These are phyloP conservation scores for Iberis pinnata DNA, from an alignment of 345 rosid genomes.

Conservation along the genomic window DNA sequence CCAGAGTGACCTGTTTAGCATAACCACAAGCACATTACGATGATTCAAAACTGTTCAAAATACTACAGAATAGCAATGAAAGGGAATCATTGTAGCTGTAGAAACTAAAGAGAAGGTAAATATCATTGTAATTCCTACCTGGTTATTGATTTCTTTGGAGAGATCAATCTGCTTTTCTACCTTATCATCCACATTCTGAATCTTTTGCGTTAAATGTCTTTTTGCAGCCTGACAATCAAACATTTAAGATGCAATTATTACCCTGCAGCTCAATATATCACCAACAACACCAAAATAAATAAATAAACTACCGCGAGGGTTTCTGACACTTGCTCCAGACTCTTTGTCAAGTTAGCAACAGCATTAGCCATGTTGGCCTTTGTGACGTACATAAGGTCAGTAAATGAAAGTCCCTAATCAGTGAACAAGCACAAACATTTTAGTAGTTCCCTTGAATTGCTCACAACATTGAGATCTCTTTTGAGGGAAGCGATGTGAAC, in stretches of 20 bases:
- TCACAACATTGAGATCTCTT: not conserved
- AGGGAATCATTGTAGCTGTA: not conserved
- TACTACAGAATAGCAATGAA: slow-evolving; percentile 4
- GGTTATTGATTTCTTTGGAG: slow-evolving; percentile 55
- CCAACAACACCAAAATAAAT: not conserved
- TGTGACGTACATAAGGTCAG: slow-evolving; percentile 90
- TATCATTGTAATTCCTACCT: slow-evolving; percentile 37
- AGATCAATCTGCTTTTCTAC: slow-evolving; percentile 74
- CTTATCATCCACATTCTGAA: slow-evolving; percentile 73
- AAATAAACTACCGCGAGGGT: slow-evolving; percentile 62
- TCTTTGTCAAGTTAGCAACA: slow-evolving; percentile 73
- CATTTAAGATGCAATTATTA: not conserved
- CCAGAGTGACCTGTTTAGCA: slow-evolving; percentile 52
- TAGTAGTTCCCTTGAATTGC: not conserved
- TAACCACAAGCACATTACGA: not conserved
- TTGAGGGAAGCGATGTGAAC: not conserved
- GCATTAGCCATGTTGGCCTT: slow-evolving; percentile 70
- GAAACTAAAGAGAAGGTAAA: not conserved
- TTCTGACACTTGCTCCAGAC: slow-evolving; percentile 67
- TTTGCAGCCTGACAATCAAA: slow-evolving; percentile 58
- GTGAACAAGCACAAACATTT: slow-evolving; percentile 1
- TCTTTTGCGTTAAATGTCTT: slow-evolving; percentile 76
- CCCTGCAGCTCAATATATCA: not conserved
- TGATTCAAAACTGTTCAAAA: slow-evolving; percentile 1
- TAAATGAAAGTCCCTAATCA: slow-evolving; percentile 65